phyloP scores from a whole-genome alignment of 495 filamentous ascomycete species.

The Penicillium herquei region DNA sequence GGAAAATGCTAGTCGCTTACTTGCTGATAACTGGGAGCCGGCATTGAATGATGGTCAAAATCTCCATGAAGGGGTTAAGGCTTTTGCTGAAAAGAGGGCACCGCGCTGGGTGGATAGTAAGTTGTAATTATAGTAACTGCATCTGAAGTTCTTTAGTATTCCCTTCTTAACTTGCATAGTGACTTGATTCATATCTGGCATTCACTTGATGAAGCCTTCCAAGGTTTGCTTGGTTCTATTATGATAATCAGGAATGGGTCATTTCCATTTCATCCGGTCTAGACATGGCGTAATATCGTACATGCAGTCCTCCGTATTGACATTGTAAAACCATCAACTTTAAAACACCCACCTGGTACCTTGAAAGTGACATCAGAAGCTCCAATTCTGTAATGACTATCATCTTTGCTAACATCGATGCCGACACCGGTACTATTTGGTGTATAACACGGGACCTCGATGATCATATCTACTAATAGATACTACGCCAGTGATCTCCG shows the following conservation, averaged over 20 bases:
- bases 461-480: too few relatives aligned
- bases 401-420: neutral
- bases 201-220: too few relatives aligned
- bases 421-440: neutral
- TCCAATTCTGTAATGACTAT: neutral
- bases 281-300: too few relatives aligned
- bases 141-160: neutral
- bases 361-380: neutral
- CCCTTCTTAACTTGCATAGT: too few relatives aligned
- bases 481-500: too few relatives aligned
- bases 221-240: too few relatives aligned
- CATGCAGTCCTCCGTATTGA: too few relatives aligned
- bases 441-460: too few relatives aligned
- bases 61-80: constrained; percentile 66
- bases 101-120: constrained; percentile 70
- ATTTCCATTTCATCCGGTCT: too few relatives aligned
- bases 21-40: constrained; percentile 38
- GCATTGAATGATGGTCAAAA: constrained; percentile 63
- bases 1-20: constrained; percentile 43
- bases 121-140: constrained; percentile 39
- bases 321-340: neutral
- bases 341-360: neutral
- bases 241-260: too few relatives aligned
- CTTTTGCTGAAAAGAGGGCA: constrained; percentile 72
- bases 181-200: neutral